phyloP scores from a whole-genome alignment of 805 yeast species.

The Tetrapisispora taiwanensis region DNA sequence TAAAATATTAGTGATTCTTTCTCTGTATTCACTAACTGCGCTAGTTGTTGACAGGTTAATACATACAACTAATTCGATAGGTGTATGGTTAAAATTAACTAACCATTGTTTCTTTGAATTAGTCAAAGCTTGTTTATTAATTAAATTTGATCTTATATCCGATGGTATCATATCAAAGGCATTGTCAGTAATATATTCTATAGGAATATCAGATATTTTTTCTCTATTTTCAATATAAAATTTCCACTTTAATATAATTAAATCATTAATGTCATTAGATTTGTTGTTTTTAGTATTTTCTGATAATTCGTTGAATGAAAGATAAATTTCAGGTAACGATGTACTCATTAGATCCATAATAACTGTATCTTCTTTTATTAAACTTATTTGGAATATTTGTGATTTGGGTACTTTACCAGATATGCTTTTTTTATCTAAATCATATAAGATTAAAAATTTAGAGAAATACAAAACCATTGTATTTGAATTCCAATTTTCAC shows the following conservation, averaged over 20 bases:
- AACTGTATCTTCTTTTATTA: slow-evolving; percentile 19
- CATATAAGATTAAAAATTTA: slow-evolving; percentile 12
- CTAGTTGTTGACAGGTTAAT: slow-evolving; percentile 25
- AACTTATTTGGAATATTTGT: slow-evolving; percentile 28
- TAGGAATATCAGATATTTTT: slow-evolving; percentile 1
- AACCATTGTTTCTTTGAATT: slow-evolving; percentile 8
- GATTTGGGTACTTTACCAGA: slow-evolving; percentile 35
- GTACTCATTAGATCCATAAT: slow-evolving; percentile 33
- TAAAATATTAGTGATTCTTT: slow-evolving; percentile 20
- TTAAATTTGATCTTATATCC: slow-evolving; percentile 2
- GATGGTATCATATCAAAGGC: slow-evolving; percentile 37
- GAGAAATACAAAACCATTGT: slow-evolving; percentile 12
- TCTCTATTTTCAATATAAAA: slow-evolving; percentile 19
- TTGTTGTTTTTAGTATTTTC: slow-evolving; percentile 12
- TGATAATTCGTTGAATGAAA: slow-evolving; percentile 21
- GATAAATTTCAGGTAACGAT: slow-evolving; percentile 34
- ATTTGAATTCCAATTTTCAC: slow-evolving; percentile 32
- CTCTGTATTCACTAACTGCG: slow-evolving; percentile 24
- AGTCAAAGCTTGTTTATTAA: neutral
- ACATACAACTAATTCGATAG: slow-evolving; percentile 35
- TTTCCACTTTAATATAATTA: slow-evolving; percentile 32
- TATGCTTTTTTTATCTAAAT: slow-evolving; percentile 17
- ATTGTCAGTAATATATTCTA: slow-evolving; percentile 42
- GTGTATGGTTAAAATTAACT: slow-evolving; percentile 11
- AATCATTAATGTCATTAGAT: too few species aligned